These are phyloP conservation scores for Fusarium xyrophilum DNA, from an alignment of 2,329 filamentous ascomycete species.

Conservation along the genomic window DNA sequence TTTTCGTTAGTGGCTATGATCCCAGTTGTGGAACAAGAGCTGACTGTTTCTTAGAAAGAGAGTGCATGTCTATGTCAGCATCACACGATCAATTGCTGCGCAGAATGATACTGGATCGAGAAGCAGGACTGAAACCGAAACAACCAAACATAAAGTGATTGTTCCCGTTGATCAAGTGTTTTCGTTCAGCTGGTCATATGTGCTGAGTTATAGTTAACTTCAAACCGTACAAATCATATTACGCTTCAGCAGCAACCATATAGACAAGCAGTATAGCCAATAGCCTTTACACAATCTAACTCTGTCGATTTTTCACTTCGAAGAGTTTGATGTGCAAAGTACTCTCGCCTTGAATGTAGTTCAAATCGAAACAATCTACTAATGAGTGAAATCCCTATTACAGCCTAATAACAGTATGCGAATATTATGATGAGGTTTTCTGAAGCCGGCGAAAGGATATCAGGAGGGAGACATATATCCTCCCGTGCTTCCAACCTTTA, in stretches of 20 bases:
- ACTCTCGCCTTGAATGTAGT: background rate
- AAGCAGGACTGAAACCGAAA: conserved; percentile 36
- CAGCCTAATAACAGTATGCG: background rate
- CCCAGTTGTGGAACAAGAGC: background rate
- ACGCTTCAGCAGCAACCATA: background rate
- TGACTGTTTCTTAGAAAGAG: conserved; percentile 36
- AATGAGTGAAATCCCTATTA: background rate
- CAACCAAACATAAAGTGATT: conserved; percentile 9
- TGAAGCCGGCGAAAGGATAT: too few species aligned
- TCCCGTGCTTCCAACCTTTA: background rate
- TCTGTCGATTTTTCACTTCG: background rate
- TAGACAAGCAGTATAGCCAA: background rate
- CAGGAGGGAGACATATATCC: background rate
- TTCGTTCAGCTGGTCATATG: background rate
- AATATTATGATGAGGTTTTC: background rate
- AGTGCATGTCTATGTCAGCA: conserved; percentile 40
- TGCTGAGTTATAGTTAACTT: background rate
- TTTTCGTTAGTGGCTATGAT: conserved; percentile 32
- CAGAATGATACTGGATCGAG: conserved; percentile 41
- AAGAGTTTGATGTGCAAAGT: background rate
- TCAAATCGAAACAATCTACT: background rate
- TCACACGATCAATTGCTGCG: conserved; percentile 40
- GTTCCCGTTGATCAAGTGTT: background rate
- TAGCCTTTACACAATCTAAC: background rate
- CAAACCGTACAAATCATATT: background rate